Percentiles rank a stretch among this genome's conserved stretches.
Conservation (phyloP, 345 rosid genomes). For the Citrus inodora region DNA sequence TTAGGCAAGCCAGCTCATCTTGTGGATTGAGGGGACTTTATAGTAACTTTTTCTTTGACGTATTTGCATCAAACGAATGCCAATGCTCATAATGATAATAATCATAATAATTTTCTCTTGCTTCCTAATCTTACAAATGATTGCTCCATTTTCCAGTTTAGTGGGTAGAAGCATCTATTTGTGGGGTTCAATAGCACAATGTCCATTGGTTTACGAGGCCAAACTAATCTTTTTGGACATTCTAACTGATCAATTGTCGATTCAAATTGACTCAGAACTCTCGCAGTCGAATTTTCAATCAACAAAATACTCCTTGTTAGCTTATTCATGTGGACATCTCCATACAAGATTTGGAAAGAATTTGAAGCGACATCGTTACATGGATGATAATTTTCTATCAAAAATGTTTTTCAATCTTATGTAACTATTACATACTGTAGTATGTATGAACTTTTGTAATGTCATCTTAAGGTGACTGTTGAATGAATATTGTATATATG, state of each 20-base stretch:
- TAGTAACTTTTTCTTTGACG: too few relatives aligned
- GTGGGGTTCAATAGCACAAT: conserved; percentile 85
- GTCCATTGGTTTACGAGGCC: conserved; percentile 87
- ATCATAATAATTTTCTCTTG: neutral
- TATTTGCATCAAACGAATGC: neutral
- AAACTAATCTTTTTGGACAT: conserved; percentile 85
- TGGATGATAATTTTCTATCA: conserved; percentile 25
- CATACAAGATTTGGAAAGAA: conserved; percentile 60
- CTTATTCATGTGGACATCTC: conserved; percentile 88
- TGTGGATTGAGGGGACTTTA: too few relatives aligned
- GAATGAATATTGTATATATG: too few relatives aligned
- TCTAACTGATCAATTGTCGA: conserved; percentile 70
- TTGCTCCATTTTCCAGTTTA: conserved; percentile 39
- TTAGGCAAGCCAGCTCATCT: too few relatives aligned
- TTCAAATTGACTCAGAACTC: conserved; percentile 51
- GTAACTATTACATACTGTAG: too few relatives aligned
- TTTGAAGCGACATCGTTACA: conserved; percentile 51
- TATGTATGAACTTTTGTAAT: too few relatives aligned
- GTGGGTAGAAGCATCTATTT: conserved; percentile 62
- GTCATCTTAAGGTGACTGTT: too few relatives aligned
- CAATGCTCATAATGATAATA: neutral
- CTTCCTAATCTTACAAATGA: conserved; percentile 11
- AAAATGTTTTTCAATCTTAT: conserved; percentile 33
- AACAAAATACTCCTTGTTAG: conserved; percentile 65
- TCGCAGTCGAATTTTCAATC: conserved; percentile 37